These are phyloP conservation scores for Dissophora globulifera DNA, from an alignment of 192 early-diverging fungal genomes.

Conservation along the genomic window DNA sequence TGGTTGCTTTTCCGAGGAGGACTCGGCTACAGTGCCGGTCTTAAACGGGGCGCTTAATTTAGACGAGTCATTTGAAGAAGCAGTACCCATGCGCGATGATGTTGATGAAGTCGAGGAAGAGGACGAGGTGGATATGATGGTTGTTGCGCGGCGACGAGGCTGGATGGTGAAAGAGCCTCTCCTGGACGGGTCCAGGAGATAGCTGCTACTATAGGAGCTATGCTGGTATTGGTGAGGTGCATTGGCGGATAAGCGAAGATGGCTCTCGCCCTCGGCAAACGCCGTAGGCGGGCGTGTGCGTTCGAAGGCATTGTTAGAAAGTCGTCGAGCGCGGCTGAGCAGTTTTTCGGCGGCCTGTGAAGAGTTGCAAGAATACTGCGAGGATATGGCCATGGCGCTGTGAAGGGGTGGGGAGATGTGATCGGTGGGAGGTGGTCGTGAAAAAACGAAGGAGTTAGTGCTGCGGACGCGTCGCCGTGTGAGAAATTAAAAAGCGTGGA, in stretches of 20 bases:
- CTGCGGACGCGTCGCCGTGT: too few species aligned
- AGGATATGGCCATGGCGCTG: too few species aligned
- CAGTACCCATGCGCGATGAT: too few species aligned
- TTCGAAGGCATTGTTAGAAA: conserved; percentile 43
- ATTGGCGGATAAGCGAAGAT: background rate
- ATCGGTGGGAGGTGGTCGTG: background rate
- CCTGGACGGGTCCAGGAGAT: background rate
- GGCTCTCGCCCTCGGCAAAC: conserved; percentile 30
- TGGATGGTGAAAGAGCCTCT: background rate
- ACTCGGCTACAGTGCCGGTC: background rate
- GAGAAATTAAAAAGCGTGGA: too few species aligned
- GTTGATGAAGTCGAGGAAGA: background rate
- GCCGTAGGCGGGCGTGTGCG: conserved; percentile 11
- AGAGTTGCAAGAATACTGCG: conserved; percentile 9
- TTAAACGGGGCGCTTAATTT: too few species aligned
- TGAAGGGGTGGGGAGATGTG: too few species aligned
- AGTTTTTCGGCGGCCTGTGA: conserved; percentile 33
- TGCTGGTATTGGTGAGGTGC: conserved; percentile 3
- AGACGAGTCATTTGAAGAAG: too few species aligned
- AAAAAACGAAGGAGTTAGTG: background rate
- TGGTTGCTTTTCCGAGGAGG: background rate
- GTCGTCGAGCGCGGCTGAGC: conserved; percentile 30
- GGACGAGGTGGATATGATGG: too few species aligned
- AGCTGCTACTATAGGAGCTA: conserved; percentile 4
- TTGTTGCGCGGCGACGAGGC: background rate